Percentiles rank a stretch among this genome's conserved stretches.
Evolutionary conservation across 768 basidiomycete species (phyloP).

Genomic region (Panaeolus papilionaceus): DNA sequence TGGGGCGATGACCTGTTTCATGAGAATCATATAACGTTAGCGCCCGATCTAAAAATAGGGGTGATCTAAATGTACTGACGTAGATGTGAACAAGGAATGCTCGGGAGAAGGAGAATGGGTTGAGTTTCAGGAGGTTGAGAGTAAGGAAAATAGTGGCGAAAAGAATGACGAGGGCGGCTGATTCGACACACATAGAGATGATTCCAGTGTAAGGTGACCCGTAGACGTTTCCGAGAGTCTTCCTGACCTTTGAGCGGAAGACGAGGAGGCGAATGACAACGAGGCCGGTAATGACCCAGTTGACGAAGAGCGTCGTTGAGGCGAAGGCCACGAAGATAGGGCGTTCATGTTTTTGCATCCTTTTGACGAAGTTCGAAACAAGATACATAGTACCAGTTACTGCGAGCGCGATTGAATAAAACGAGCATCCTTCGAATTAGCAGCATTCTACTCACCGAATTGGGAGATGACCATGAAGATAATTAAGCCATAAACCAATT

Average conservation of each 20-base stretch:
- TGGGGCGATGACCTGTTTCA: slow-evolving; percentile 25
- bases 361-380: slow-evolving; percentile 15
- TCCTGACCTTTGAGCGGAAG: slow-evolving; percentile 15
- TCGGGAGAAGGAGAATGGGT: slow-evolving; percentile 20
- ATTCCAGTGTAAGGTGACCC: slow-evolving; percentile 19
- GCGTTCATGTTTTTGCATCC: slow-evolving; percentile 13
- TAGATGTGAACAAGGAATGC: slow-evolving; percentile 21
- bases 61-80: neutral
- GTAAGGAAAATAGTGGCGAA: slow-evolving; percentile 20
- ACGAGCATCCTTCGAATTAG: neutral
- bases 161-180: slow-evolving; percentile 21
- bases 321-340: slow-evolving; percentile 20
- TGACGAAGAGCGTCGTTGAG: slow-evolving; percentile 21
- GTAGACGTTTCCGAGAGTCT: slow-evolving; percentile 19
- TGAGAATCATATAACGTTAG: neutral
- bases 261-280: slow-evolving; percentile 19
- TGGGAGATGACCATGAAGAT: slow-evolving; percentile 18
- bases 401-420: neutral
- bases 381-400: slow-evolving; percentile 17
- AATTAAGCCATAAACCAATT: slow-evolving; percentile 5
- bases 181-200: slow-evolving; percentile 24
- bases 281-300: slow-evolving; percentile 22
- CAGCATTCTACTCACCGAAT: slow-evolving; percentile 8
- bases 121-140: slow-evolving; percentile 18
- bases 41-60: neutral